phyloP scores from a whole-genome alignment of 148 eudicot species.

The Amaranthus cruentus region DNA sequence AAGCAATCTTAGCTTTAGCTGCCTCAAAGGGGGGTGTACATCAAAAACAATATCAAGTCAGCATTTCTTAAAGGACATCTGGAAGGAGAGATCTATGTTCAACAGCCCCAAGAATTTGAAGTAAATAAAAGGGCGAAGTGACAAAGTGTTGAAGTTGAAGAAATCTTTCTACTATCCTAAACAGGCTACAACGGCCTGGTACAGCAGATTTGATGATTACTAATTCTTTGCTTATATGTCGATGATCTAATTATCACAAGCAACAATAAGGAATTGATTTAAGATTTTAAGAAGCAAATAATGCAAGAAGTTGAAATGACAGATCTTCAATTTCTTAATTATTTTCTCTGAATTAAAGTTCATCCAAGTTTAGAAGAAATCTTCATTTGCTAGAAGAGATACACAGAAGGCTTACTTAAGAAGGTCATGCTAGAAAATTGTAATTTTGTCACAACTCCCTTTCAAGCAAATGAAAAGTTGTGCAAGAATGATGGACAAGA shows the following conservation, averaged over 20 bases:
- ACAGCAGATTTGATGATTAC: slow-evolving; percentile 7
- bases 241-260: slow-evolving; percentile 22
- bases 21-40: too few species aligned
- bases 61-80: neutral
- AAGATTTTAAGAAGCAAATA: slow-evolving; percentile 15
- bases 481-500: slow-evolving; percentile 1
- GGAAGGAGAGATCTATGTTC: slow-evolving; percentile 4
- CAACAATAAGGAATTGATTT: neutral
- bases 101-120: too few species aligned
- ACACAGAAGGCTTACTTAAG: slow-evolving; percentile 11
- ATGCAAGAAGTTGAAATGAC: slow-evolving; percentile 26
- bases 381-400: slow-evolving; percentile 19
- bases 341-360: slow-evolving; percentile 23
- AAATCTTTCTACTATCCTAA: too few species aligned
- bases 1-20: too few species aligned
- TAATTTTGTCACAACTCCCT: slow-evolving; percentile 14
- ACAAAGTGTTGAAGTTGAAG: too few species aligned
- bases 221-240: slow-evolving; percentile 26
- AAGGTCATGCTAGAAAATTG: too few species aligned
- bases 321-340: slow-evolving; percentile 13
- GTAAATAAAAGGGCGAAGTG: too few species aligned
- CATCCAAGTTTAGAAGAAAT: slow-evolving; percentile 8
- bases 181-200: slow-evolving; percentile 9
- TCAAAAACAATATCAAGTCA: neutral
- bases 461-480: slow-evolving; percentile 4